phyloP scores from a whole-genome alignment of 202 grass and related monocot species.

The Dendrocalamus latiflorus region DNA sequence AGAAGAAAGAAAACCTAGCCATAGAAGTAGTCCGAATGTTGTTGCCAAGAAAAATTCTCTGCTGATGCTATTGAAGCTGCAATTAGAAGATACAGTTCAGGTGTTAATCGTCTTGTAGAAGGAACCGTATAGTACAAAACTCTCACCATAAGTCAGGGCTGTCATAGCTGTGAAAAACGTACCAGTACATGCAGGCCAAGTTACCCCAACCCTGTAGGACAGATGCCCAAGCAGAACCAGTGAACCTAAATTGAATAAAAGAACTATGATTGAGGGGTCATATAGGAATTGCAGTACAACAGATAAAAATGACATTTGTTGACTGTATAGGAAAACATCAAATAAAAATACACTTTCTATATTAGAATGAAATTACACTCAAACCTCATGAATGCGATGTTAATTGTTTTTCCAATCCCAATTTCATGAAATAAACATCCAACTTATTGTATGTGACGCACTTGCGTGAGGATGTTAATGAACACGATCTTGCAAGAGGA shows the following conservation, averaged over 20 bases:
- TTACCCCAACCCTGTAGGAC: constrained; percentile 80
- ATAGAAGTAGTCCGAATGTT: constrained; percentile 52
- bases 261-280: constrained; percentile 4
- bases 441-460: background rate
- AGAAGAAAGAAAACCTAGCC: constrained; percentile 59
- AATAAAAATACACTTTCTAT: background rate
- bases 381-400: background rate
- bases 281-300: background rate
- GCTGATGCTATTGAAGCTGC: constrained; percentile 75
- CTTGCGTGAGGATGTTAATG: background rate
- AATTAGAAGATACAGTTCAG: constrained; percentile 26
- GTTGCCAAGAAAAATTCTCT: constrained; percentile 84
- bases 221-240: constrained; percentile 75
- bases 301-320: background rate
- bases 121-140: background rate
- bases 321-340: background rate
- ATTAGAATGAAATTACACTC: background rate
- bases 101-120: constrained; percentile 12
- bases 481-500: background rate
- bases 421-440: background rate
- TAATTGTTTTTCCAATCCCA: background rate
- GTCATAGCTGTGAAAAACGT: constrained; percentile 10
- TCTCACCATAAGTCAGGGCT: background rate
- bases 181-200: constrained; percentile 90
- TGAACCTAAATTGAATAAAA: constrained; percentile 63